Evolutionary conservation across 805 yeast species (phyloP), one percentile per base, ranked within the genome.

Genomic region (Sugiyamaella marilandica): DNA sequence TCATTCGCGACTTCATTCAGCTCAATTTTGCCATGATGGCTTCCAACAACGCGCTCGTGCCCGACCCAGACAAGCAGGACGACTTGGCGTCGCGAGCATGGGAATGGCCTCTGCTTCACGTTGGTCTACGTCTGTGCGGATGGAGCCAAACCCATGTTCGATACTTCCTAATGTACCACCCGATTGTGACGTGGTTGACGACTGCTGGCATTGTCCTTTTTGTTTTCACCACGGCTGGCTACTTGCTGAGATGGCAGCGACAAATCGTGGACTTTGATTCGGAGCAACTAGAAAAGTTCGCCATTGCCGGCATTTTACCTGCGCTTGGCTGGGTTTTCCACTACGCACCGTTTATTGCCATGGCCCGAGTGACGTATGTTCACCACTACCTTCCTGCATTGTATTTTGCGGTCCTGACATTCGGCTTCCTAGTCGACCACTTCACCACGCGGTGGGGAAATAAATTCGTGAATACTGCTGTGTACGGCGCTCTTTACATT

Each of bases 381-480:
- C 99, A 92, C 71, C 99, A 92, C 69, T 92, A 92, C 70, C 80
- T 90, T 60, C 99, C 99, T 11, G 96, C 98, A 1, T 77, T 91
- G 58, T 92, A 87, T 72, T 92, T 92, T 74, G 98, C 98, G 48
- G 84, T 90, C 74, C 73, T 91, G 58, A 84, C 88, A 31, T 76
- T 82, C 60, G 81, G 80, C 52, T 86, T 81, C 68, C 71, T 79
- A 58, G 70, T 84, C 45, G 88, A 84, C 64, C 62, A 13, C 66
- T 72, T 63, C 73, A 70, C 24, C 64, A 65, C 62, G 54, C 64
- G 33, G 53, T 70, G 37, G 70, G 66, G 48, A 41, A 65, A 52
- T 41, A 45, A 24, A 47, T 68, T 18, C 58, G 64, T 32, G 47
- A 63, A 51, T 52, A 61, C 49, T 34, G 54, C 47, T 26, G 58